Evolutionary conservation across 352 stramenopile genomes (phyloP).

Genomic region (Phytophthora constricta): DNA sequence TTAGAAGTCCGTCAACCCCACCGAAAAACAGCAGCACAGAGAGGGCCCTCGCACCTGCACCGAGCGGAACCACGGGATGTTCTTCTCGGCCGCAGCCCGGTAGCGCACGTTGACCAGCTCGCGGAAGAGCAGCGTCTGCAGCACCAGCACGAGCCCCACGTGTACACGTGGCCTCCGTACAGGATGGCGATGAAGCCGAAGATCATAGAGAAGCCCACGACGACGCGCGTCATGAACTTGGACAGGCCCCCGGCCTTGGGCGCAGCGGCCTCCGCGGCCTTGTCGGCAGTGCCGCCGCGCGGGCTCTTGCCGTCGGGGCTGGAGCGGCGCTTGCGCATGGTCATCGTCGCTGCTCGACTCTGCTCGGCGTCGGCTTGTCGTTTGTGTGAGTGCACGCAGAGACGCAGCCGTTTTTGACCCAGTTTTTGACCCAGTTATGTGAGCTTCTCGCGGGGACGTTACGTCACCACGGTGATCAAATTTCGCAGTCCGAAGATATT

Average conservation of each 20-base stretch:
- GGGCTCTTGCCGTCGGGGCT: constrained; percentile 31
- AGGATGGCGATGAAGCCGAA: constrained; percentile 71
- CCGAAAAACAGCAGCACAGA: neutral
- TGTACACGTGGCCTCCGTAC: constrained; percentile 85
- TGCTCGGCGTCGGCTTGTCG: neutral
- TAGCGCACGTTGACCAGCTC: constrained; percentile 99
- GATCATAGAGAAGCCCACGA: constrained; percentile 84
- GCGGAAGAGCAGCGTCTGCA: constrained; percentile 93
- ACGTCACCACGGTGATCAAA: no score
- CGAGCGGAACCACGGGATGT: constrained; percentile 97
- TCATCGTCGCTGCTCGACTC: constrained; percentile 16
- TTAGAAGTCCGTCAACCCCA: no score
- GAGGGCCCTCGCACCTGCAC: constrained; percentile 87
- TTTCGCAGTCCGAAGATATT: no score
- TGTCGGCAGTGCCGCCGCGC: constrained; percentile 18
- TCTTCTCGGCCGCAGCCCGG: constrained; percentile 93
- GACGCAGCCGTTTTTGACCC: neutral
- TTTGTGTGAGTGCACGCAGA: neutral
- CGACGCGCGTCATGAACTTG: constrained; percentile 79
- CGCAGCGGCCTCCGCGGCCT: constrained; percentile 3
- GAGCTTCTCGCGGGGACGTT: no score
- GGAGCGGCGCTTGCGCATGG: constrained; percentile 57
- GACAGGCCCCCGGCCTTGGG: constrained; percentile 40
- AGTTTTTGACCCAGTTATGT: neutral
- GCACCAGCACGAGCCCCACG: constrained; percentile 85